A percentile compares a stretch with the other conserved stretches of the same genome.
Conservation (phyloP, 2,329 filamentous ascomycete species). For the Penicillium sp. region DNA sequence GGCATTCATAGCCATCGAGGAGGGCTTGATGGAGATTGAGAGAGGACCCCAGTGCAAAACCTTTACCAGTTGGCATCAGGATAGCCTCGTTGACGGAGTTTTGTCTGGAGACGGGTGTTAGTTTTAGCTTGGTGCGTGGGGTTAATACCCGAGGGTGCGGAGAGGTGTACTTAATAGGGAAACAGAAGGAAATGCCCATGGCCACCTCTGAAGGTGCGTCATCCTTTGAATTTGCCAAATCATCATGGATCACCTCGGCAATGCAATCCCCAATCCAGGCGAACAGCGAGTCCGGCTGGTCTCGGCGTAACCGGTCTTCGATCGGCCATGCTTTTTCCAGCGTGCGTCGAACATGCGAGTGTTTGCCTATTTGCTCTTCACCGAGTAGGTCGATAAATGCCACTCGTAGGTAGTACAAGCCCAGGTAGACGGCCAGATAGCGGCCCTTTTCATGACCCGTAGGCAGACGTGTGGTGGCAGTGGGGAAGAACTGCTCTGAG, state of each 20-base stretch:
- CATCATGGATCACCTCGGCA: constrained; percentile 66
- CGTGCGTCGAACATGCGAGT: constrained; percentile 57
- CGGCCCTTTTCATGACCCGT: constrained; percentile 55
- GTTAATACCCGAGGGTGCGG: not conserved
- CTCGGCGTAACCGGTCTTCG: constrained; percentile 69
- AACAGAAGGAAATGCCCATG: constrained; percentile 47
- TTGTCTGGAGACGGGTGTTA: constrained; percentile 38
- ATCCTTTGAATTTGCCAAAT: constrained; percentile 34
- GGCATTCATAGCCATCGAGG: constrained; percentile 44
- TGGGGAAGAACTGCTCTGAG: constrained; percentile 46
- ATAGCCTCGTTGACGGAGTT: constrained; percentile 53
- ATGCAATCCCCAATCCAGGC: constrained; percentile 75
- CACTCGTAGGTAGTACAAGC: constrained; percentile 54
- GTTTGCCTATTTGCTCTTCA: constrained; percentile 36
- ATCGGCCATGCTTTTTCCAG: constrained; percentile 76
- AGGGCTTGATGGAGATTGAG: constrained; percentile 38
- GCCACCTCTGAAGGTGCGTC: constrained; percentile 36
- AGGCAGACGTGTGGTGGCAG: constrained; percentile 44
- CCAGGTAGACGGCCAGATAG: constrained; percentile 57
- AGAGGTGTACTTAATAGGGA: constrained; percentile 43
- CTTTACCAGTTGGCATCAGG: constrained; percentile 56
- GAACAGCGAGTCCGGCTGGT: constrained; percentile 71
- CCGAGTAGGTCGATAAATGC: constrained; percentile 54
- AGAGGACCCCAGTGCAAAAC: constrained; percentile 45
- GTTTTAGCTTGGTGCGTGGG: not conserved